Conservation (phyloP, 352 stramenopile genomes). For the Pythium aphanidermatum region DNA sequence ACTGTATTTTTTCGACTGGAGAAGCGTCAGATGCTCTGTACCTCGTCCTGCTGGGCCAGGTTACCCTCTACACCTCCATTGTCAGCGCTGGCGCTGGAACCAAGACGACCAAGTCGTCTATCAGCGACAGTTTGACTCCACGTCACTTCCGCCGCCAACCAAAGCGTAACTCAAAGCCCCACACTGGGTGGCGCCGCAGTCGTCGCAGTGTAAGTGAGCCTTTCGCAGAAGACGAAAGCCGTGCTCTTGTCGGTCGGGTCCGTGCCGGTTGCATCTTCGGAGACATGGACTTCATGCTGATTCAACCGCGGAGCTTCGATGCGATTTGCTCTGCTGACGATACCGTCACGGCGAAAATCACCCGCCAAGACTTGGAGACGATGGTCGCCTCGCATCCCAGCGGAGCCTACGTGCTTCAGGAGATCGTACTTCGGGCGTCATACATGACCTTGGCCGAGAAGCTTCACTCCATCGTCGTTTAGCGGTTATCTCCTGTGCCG, state of each 20-base stretch:
- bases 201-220: constrained; percentile 2
- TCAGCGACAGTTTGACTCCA: constrained; percentile 12
- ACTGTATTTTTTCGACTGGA: constrained; percentile 32
- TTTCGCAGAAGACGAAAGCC: constrained; percentile 14
- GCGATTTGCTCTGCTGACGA: constrained; percentile 28
- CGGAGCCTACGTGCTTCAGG: constrained; percentile 41
- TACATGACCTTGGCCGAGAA: constrained; percentile 55
- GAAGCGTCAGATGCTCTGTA: constrained; percentile 40
- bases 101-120: constrained; percentile 6
- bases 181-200: too few relatives aligned
- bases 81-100: constrained; percentile 4
- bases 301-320: constrained; percentile 39
- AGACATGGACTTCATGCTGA: constrained; percentile 60
- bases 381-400: constrained; percentile 24
- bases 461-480: constrained; percentile 29
- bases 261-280: constrained; percentile 54
- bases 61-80: constrained; percentile 31
- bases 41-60: constrained; percentile 42
- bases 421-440: constrained; percentile 47
- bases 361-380: constrained; percentile 23
- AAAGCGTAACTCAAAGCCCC: too few relatives aligned
- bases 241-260: constrained; percentile 43
- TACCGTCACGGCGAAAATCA: constrained; percentile 38
- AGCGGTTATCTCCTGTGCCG: constrained; percentile 19
- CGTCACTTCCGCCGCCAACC: constrained; percentile 11